Base-by-base conservation (phyloP, 768 basidiomycete species). In the Naganishia vishniacii region DNA sequence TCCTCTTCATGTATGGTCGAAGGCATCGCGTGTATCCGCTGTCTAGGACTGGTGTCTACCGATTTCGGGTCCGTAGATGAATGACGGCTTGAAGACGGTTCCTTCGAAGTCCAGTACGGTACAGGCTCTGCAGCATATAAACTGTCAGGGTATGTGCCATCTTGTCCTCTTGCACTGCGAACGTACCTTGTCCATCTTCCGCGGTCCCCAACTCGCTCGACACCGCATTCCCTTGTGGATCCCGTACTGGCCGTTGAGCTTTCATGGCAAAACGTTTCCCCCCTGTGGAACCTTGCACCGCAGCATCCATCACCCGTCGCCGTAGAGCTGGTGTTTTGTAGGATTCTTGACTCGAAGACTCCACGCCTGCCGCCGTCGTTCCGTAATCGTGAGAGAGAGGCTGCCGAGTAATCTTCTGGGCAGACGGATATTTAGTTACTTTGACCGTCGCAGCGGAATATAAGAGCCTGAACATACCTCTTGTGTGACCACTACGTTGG, bases 201-300 rank as follows among this genome's bases (percentile, higher is more conserved):
- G 3, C 37, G 23, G 8, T 15, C 5, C 34, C 20, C 37, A 29
- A 41, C 12, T 26, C 23, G 23, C 23, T 29, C 2, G 23, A 40
- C 23, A 56, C 34, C 15, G 37, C 34, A 29, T 20, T 41, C 20
- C 49, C 49, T 31, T 16, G 29, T 20, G 49, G n/a, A 26, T 56
- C 53, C n/a, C 53, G 53, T 26, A 56, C 37, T 12, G 53, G 53
- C 9, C 53, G 32, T 18, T 56, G 53, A 4, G 53, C 53, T n/a
- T 56, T 56, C 53, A 56, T 56, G 23, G 53, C 53, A 34, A 56
- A 56, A 23, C 53, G 53, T 40, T 56, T 56, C 18, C 53, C 53
- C 32, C 53, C 53, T 13, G 53, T 56, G 6, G 53, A 56, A 34
- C 53, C 53, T 56, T 56, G 53, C n/a, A 56, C 53, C 6, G 53